These are phyloP conservation scores for Gossypium herbaceum DNA, from an alignment of 345 rosid species.

Conservation along the genomic window DNA sequence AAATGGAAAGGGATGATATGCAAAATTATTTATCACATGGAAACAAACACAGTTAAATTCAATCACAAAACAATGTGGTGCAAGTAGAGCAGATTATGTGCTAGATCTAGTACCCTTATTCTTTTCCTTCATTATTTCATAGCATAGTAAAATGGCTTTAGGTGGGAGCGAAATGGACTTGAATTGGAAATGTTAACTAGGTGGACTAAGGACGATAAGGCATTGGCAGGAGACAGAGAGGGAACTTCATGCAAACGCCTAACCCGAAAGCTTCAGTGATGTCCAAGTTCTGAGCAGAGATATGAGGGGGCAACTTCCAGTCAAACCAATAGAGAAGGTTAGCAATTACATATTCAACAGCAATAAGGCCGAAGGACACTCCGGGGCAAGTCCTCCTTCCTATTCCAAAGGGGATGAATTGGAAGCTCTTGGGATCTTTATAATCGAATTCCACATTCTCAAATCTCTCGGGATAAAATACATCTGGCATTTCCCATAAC, in stretches of 20 bases:
- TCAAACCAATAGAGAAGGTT: slow-evolving; percentile 25
- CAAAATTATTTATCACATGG: no score
- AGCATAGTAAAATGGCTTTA: no score
- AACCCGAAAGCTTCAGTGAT: background rate
- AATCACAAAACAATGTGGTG: no score
- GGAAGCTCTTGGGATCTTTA: background rate
- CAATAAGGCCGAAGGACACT: slow-evolving; percentile 19
- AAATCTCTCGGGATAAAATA: background rate
- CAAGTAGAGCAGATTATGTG: no score
- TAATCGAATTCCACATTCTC: background rate
- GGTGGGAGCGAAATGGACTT: no score
- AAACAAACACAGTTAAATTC: no score
- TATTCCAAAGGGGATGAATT: slow-evolving; percentile 20
- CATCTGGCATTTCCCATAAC: background rate
- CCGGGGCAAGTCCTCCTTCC: slow-evolving; percentile 22
- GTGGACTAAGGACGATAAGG: background rate
- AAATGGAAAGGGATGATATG: no score
- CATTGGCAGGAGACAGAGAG: background rate
- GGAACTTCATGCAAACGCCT: background rate
- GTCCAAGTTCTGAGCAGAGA: background rate
- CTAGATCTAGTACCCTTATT: no score
- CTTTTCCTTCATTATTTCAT: no score
- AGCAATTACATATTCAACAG: slow-evolving; percentile 28
- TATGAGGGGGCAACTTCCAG: slow-evolving; percentile 19
- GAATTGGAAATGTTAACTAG: background rate